phyloP scores from a whole-genome alignment of 441 rosid genomes.

The Pelargonium fulgidum region DNA sequence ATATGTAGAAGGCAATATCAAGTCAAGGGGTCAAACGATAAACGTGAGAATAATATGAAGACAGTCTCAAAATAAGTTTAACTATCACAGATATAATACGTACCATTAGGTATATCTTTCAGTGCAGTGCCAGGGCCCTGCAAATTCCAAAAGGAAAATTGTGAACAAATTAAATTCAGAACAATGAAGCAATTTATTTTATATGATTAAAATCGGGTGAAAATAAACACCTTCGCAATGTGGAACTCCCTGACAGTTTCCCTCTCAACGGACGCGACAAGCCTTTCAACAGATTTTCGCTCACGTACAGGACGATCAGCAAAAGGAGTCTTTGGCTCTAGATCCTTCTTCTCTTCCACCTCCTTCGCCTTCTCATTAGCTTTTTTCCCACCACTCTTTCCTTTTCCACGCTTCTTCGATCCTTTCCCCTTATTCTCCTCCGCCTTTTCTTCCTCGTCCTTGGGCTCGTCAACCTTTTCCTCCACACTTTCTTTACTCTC shows the following conservation, averaged over 20 bases:
- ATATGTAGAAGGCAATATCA: not conserved
- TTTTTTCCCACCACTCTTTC: conserved; percentile 36
- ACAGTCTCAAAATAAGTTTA: not conserved
- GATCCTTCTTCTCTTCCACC: conserved; percentile 33
- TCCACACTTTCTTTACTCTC: conserved; percentile 25
- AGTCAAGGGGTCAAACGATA: not conserved
- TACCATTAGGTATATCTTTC: conserved; percentile 93
- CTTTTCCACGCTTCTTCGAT: conserved; percentile 39
- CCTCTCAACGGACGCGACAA: conserved; percentile 72
- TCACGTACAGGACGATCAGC: conserved; percentile 88
- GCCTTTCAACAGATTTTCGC: conserved; percentile 90
- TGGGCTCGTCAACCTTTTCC: conserved; percentile 22
- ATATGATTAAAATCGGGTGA: conserved; percentile 9
- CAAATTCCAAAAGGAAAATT: conserved; percentile 29
- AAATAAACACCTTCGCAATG: conserved; percentile 61
- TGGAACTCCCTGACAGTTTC: conserved; percentile 65
- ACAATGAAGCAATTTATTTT: not conserved
- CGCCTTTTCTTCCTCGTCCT: conserved; percentile 26
- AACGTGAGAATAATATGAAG: not conserved
- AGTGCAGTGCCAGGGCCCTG: conserved; percentile 86
- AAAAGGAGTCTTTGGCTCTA: conserved; percentile 60
- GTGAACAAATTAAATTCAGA: conserved; percentile 14
- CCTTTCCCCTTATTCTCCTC: conserved; percentile 34
- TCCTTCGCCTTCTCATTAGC: conserved; percentile 37
- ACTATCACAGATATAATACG: conserved; percentile 17